Percentiles rank a stretch among this genome's conserved stretches.
Evolutionary conservation across 495 filamentous ascomycete genomes (phyloP).

Genomic region (Aspergillus coremiiformis): DNA sequence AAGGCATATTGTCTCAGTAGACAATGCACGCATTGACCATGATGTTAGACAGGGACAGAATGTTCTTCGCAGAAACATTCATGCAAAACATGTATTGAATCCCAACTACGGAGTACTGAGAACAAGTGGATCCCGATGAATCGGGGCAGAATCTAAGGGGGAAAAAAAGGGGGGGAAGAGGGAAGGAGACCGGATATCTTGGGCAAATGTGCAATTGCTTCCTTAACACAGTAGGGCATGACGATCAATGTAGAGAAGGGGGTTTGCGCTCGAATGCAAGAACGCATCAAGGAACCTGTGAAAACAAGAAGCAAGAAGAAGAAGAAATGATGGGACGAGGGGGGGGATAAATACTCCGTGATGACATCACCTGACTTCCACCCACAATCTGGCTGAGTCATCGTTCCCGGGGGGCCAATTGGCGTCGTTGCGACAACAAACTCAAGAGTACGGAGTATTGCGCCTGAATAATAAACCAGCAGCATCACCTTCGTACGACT

Average conservation of each 20-base stretch:
- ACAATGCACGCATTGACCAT: neutral
- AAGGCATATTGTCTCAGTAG: too few relatives aligned
- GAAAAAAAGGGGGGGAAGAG: neutral
- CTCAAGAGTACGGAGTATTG: slow-evolving; percentile 9
- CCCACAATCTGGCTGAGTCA: slow-evolving; percentile 15
- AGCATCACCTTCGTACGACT: slow-evolving; percentile 3
- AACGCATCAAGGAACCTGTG: too few relatives aligned
- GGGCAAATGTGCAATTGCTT: too few relatives aligned
- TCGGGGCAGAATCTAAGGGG: neutral
- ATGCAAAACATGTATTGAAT: slow-evolving; percentile 6
- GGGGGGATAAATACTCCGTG: neutral
- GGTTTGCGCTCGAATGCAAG: too few relatives aligned
- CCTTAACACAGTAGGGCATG: too few relatives aligned
- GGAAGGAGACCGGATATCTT: too few relatives aligned
- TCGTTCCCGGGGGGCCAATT: slow-evolving; percentile 9
- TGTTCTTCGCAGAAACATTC: neutral
- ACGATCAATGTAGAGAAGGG: too few relatives aligned
- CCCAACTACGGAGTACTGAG: neutral
- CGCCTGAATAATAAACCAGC: slow-evolving; percentile 11
- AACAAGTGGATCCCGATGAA: slow-evolving; percentile 6
- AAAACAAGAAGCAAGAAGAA: too few relatives aligned
- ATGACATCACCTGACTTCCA: slow-evolving; percentile 25
- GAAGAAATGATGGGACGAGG: too few relatives aligned
- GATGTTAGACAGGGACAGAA: neutral
- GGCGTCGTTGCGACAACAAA: slow-evolving; percentile 6